Base-by-base conservation (phyloP, 164 flowering plant species). In the Magnolia kwangsiensis region DNA sequence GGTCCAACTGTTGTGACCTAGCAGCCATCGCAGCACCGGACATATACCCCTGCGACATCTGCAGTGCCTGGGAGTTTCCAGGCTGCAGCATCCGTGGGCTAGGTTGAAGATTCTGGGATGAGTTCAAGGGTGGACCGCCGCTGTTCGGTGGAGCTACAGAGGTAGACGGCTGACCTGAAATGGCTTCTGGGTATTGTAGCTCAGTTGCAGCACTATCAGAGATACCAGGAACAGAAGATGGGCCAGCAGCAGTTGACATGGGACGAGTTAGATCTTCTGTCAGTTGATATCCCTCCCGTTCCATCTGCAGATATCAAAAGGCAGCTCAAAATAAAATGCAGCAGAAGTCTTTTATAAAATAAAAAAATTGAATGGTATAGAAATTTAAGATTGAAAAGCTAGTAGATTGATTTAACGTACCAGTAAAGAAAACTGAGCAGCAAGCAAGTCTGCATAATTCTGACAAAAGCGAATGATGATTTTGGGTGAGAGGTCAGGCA, bases 381-480 rank as follows among this genome's bases (percentile, higher is more conserved):
- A 16, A 10, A 29, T 27, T 68, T 24, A 14, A 68, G 19, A n/a
- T 31, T 24, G 50, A 7, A 24, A 18, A 68, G n/a, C n/a, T 24
- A 37, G 50, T 29, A 16, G 29, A 24, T 45, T 65, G 65, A 70
- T 77, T 45, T 37, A 72, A 80, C 92, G 49, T 88, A 96, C 98
- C 92, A 90, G 87, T 50, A 87, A 78, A 79, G 78, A 45, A 45
- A 85, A 88, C 80, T 94, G 95, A 11, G 83, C 82, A 24, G 93
- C 97, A 75, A 96, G 90, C 82, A 90, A 83, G 80, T 96, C 99
- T 11, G 98, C 95, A 65, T 80, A 77, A 75, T 89, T 85, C 99
- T 96, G 97, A 77, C 18, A 45, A 73, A 77, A 87, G 23, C 11
- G 55, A 83, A 71, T 71, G 18, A 55, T 55, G 24, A 37, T 37